phyloP scores from a whole-genome alignment of 2,329 filamentous ascomycete species.

The Penicillium sp. region DNA sequence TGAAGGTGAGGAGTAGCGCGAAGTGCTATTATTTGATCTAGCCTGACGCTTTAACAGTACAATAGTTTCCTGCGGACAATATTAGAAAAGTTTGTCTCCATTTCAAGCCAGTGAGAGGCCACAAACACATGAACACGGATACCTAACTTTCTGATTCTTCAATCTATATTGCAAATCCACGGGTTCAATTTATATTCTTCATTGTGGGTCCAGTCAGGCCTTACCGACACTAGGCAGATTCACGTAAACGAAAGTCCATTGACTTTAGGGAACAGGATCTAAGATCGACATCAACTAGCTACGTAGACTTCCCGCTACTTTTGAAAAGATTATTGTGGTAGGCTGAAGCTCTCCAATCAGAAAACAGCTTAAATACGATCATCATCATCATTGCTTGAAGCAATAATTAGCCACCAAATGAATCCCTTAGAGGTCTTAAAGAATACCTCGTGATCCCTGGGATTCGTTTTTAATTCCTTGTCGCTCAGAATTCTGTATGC shows the following conservation, averaged over 20 bases:
- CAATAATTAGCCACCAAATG: neutral
- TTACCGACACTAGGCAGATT: neutral
- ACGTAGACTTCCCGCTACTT: neutral
- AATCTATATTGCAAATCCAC: neutral
- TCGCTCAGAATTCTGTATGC: conserved; percentile 5
- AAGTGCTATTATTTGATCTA: neutral
- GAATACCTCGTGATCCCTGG: conserved; percentile 7
- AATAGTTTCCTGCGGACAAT: neutral
- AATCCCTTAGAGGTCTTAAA: neutral
- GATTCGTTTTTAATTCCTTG: conserved; percentile 6
- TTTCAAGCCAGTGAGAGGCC: neutral
- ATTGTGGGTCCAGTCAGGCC: neutral
- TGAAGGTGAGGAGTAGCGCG: conserved; percentile 60
- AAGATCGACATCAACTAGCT: neutral
- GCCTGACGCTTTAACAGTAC: neutral
- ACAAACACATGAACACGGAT: neutral
- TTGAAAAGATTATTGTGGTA: neutral
- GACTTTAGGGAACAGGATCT: neutral
- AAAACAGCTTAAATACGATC: neutral
- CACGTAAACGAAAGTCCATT: neutral
- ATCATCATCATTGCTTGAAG: neutral
- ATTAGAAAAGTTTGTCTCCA: neutral
- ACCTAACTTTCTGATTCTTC: neutral
- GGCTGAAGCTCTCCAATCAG: neutral
- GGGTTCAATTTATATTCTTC: neutral